Evolutionary conservation across 176 grass and related monocot genomes (phyloP), one percentile per base, ranked within the genome.

Genomic region (Miscanthus lutarioriparius): DNA sequence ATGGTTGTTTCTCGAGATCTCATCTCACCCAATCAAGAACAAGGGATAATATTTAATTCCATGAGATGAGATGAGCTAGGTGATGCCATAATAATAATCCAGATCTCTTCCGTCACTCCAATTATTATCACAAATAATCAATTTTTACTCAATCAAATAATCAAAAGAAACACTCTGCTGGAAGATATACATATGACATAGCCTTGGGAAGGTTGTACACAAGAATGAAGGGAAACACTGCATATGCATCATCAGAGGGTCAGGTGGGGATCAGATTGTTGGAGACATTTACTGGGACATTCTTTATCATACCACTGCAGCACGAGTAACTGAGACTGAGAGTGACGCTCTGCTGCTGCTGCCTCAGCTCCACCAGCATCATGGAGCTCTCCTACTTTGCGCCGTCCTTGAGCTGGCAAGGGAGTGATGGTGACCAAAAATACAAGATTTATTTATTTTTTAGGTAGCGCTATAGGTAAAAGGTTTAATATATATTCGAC

Each of bases 381-480:
- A 88, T 40, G 56, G 32, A 65, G 49, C 20, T 62, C 68, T 64
- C 76, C 67, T 65, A 54, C 78, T 67, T 74, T 56, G 70, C 51
- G 48, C 49, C 36, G 61, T 87, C 70, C 78, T 81, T 82, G 17
- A 45, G 68, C 71, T 70, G 79, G 11, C 72, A 15, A 7, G 22
- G 44, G 9, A 83, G 67, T 84, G 78, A 79, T 84, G 58, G 75
- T n/a, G n/a, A n/a, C n/a, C n/a, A n/a, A n/a, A n/a, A n/a, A n/a
- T n/a, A n/a, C n/a, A n/a, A n/a, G n/a, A n/a, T n/a, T n/a, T n/a
- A n/a, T n/a, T n/a, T n/a, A n/a, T n/a, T n/a, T n/a, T n/a, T n/a
- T n/a, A n/a, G n/a, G n/a, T n/a, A n/a, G n/a, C n/a, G n/a, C n/a
- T n/a, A n/a, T n/a, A n/a, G n/a, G n/a, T n/a, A n/a, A n/a, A n/a